These are phyloP conservation scores for Hypoxylon sp. DNA, from an alignment of 2,329 filamentous ascomycete species.

Conservation along the genomic window DNA sequence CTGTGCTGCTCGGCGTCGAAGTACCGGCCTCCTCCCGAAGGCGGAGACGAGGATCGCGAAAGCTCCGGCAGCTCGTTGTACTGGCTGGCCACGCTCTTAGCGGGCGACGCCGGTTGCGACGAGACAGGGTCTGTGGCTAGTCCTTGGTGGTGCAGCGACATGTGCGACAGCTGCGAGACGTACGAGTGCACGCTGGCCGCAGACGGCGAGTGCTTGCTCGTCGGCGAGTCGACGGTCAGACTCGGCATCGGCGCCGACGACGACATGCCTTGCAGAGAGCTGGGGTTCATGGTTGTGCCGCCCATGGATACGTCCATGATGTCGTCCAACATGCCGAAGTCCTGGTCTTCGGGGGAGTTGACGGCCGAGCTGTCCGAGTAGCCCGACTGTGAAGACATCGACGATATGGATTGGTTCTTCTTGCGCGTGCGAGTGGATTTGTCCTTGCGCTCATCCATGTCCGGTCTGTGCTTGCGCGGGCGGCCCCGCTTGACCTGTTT, in stretches of 20 bases:
- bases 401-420: slow-evolving; percentile 64
- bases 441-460: slow-evolving; percentile 63
- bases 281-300: slow-evolving; percentile 50
- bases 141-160: slow-evolving; percentile 48
- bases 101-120: slow-evolving; percentile 37
- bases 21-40: slow-evolving; percentile 53
- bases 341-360: slow-evolving; percentile 58
- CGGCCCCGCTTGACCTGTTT: slow-evolving; percentile 70
- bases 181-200: slow-evolving; percentile 56
- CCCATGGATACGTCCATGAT: slow-evolving; percentile 57
- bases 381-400: slow-evolving; percentile 60
- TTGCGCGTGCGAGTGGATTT: slow-evolving; percentile 64
- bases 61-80: slow-evolving; percentile 68
- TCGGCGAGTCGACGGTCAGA: slow-evolving; percentile 40
- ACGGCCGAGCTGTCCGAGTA: slow-evolving; percentile 65
- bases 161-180: slow-evolving; percentile 52
- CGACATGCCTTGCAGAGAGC: slow-evolving; percentile 45
- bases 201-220: slow-evolving; percentile 55
- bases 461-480: slow-evolving; percentile 68
- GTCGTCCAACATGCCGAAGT: slow-evolving; percentile 58
- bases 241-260: slow-evolving; percentile 53
- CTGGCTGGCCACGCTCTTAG: slow-evolving; percentile 59
- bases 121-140: slow-evolving; percentile 50
- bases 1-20: slow-evolving; percentile 58
- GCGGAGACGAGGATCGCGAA: slow-evolving; percentile 68